Percentiles rank a stretch among this genome's conserved stretches.
phyloP scores from a whole-genome alignment of 202 grass and related monocot genomes.

The Schoenoplectus triqueter region DNA sequence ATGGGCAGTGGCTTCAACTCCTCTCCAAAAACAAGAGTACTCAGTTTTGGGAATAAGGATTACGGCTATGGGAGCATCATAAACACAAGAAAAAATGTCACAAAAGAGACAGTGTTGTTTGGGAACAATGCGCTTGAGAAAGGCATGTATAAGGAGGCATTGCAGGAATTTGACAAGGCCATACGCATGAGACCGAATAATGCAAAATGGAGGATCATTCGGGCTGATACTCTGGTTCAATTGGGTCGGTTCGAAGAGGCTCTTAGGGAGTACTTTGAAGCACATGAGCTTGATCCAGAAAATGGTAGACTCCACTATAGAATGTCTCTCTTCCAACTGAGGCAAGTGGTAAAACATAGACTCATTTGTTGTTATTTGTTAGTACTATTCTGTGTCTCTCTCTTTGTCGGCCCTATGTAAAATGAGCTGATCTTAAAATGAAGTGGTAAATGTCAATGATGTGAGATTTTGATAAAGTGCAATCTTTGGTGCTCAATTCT shows the following conservation, averaged over 20 bases:
- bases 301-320: slow-evolving; percentile 22
- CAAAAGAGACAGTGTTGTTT: not conserved
- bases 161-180: not conserved
- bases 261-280: slow-evolving; percentile 8
- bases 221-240: slow-evolving; percentile 26
- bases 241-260: slow-evolving; percentile 14
- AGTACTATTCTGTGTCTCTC: not conserved
- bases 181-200: not conserved
- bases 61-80: slow-evolving; percentile 30
- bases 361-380: not conserved
- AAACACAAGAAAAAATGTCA: not conserved
- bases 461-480: not conserved
- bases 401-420: not conserved
- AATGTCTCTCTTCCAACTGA: slow-evolving; percentile 26
- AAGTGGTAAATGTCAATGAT: not conserved
- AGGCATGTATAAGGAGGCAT: not conserved
- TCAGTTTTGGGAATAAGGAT: not conserved
- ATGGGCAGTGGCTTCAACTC: not conserved
- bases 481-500: not conserved
- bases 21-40: not conserved
- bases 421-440: not conserved
- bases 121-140: not conserved
- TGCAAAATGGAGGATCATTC: not conserved
- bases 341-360: slow-evolving; percentile 7
- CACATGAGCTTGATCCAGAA: not conserved